Evolutionary conservation across 2,329 filamentous ascomycete genomes (phyloP).

Genomic region (Cadophora gregata): DNA sequence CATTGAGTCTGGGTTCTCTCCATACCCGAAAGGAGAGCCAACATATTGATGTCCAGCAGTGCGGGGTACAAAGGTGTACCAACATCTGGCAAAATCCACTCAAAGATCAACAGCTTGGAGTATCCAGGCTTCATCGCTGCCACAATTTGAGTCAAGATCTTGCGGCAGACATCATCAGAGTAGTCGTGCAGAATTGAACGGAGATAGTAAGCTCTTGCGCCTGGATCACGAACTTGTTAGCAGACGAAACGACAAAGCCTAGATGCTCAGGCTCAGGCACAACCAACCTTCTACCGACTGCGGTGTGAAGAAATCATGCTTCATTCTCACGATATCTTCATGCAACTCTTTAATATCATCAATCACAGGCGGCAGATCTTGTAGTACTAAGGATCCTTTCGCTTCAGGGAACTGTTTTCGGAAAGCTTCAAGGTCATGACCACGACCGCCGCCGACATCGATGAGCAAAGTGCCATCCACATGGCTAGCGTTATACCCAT

Average conservation of each 20-base stretch:
- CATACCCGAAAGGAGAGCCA: slow-evolving; percentile 42
- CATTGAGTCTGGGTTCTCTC: slow-evolving; percentile 49
- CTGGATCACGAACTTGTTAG: neutral
- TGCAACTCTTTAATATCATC: neutral
- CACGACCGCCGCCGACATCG: neutral
- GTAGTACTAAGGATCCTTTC: neutral
- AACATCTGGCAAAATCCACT: slow-evolving; percentile 30
- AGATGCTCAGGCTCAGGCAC: neutral
- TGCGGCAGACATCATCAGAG: neutral
- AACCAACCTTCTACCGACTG: neutral
- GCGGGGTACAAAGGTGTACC: slow-evolving; percentile 33
- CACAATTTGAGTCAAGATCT: slow-evolving; percentile 20
- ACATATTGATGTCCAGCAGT: slow-evolving; percentile 48
- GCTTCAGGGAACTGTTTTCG: neutral
- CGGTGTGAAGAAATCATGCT: neutral
- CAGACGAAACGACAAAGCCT: neutral
- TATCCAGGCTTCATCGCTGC: slow-evolving; percentile 39
- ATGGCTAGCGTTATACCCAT: neutral
- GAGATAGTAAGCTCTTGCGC: neutral
- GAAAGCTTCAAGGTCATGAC: neutral
- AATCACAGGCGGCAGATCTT: neutral
- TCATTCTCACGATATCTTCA: neutral
- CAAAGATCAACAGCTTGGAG: slow-evolving; percentile 32
- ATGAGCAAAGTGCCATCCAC: neutral
- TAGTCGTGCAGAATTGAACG: neutral